Conservation (phyloP, 1,139 yeast genomes). For the Pichia sp. region DNA sequence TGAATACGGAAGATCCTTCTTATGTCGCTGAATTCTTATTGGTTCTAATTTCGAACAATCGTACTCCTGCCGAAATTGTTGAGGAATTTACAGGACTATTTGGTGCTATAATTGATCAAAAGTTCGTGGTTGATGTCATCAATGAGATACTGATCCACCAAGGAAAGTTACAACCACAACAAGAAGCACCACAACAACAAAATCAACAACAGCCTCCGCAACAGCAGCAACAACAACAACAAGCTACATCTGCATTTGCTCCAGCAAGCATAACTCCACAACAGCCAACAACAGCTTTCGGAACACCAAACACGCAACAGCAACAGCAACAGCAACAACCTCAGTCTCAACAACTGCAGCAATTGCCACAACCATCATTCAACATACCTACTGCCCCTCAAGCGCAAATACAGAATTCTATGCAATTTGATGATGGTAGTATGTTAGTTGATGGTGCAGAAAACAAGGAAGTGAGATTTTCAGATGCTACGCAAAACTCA, state of each 20-base stretch:
- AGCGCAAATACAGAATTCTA: background rate
- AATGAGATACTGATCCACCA: slow-evolving; percentile 34
- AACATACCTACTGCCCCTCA: slow-evolving; percentile 11
- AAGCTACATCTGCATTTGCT: background rate
- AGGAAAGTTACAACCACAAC: slow-evolving; percentile 1
- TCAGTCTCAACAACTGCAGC: background rate
- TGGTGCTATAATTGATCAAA: slow-evolving; percentile 56
- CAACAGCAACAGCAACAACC: background rate
- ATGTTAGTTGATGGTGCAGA: slow-evolving; percentile 8
- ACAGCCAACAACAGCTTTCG: background rate
- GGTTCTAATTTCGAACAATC: slow-evolving; percentile 67
- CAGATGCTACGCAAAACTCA: slow-evolving; percentile 7
- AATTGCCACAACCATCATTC: background rate
- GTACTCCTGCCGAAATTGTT: slow-evolving; percentile 59
- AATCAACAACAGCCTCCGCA: slow-evolving; percentile 26
- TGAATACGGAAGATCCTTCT: slow-evolving; percentile 58
- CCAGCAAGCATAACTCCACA: background rate
- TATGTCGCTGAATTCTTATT: slow-evolving; percentile 80
- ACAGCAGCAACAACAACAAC: slow-evolving; percentile 8
- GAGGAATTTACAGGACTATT: slow-evolving; percentile 62
- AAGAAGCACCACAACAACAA: slow-evolving; percentile 21
- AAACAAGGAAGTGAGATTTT: slow-evolving; percentile 14
- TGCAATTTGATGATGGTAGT: slow-evolving; percentile 1
- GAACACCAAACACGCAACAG: background rate
- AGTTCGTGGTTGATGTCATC: slow-evolving; percentile 49